Evolutionary conservation across 169 alveolate species (phyloP).

Genomic region (Cystoisospora suis): DNA sequence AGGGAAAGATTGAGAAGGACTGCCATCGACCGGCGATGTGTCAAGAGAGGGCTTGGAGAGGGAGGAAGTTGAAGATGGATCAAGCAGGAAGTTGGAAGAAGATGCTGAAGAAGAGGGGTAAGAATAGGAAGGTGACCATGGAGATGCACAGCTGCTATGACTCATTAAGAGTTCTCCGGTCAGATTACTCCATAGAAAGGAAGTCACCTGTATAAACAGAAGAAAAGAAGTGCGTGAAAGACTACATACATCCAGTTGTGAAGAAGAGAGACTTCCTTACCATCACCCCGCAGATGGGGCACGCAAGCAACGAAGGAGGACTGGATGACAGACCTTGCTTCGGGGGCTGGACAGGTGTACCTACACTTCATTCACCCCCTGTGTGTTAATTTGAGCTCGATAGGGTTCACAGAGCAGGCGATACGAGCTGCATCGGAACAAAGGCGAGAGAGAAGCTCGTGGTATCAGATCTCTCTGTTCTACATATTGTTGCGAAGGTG

Average conservation of each 20-base stretch:
- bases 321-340: too few species aligned
- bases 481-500: too few species aligned
- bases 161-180: slow-evolving; percentile 51
- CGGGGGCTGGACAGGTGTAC: too few species aligned
- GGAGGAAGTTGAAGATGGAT: neutral
- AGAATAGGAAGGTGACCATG: slow-evolving; percentile 27
- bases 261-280: too few species aligned
- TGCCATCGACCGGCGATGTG: neutral
- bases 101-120: neutral
- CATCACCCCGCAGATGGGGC: too few species aligned
- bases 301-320: too few species aligned
- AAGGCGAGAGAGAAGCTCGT: too few species aligned
- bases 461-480: too few species aligned
- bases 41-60: neutral
- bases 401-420: too few species aligned
- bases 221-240: neutral
- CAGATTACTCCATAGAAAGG: slow-evolving; percentile 45
- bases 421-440: too few species aligned
- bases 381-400: too few species aligned
- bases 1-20: neutral
- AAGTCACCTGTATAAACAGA: slow-evolving; percentile 36
- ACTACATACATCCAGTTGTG: neutral
- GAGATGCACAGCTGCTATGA: slow-evolving; percentile 53
- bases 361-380: too few species aligned
- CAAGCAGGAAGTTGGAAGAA: neutral